These are phyloP conservation scores for Pichia nanzhaoensis DNA, from an alignment of 805 yeast species.

Conservation along the genomic window DNA sequence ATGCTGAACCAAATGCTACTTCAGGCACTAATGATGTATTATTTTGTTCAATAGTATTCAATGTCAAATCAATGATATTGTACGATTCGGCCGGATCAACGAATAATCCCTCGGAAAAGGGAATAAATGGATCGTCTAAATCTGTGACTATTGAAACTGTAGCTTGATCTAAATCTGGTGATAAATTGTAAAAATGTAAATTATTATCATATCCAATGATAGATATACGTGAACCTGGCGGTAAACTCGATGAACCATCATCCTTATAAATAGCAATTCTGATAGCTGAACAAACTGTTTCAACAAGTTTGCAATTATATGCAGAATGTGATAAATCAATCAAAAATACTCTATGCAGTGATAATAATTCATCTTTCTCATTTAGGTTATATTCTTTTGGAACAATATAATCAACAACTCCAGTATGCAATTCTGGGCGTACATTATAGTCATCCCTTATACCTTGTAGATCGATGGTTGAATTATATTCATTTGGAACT, in stretches of 20 bases:
- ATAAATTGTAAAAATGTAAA: conserved; percentile 67
- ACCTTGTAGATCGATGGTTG: conserved; percentile 55
- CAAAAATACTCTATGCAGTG: conserved; percentile 39
- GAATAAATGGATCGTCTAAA: conserved; percentile 73
- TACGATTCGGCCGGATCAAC: conserved; percentile 69
- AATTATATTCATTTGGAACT: conserved; percentile 59
- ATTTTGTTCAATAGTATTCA: conserved; percentile 50
- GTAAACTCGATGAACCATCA: conserved; percentile 23
- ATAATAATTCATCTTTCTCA: conserved; percentile 3
- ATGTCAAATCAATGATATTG: conserved; percentile 56
- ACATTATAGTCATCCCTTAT: conserved; percentile 54
- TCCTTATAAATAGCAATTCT: conserved; percentile 48
- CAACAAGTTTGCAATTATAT: conserved; percentile 43
- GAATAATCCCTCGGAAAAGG: conserved; percentile 69
- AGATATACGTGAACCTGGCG: conserved; percentile 49
- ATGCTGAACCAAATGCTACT: conserved; percentile 74
- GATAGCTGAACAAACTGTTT: conserved; percentile 23
- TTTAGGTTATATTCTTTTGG: conserved; percentile 63
- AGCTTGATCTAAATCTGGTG: conserved; percentile 48
- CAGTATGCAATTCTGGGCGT: conserved; percentile 72
- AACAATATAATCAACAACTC: conserved; percentile 80
- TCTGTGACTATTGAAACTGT: conserved; percentile 60
- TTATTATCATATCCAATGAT: conserved; percentile 70
- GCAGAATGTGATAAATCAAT: conserved; percentile 70
- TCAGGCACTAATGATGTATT: conserved; percentile 42